Percentiles rank a stretch among this genome's conserved stretches.
Evolutionary conservation across 2,329 filamentous ascomycete species (phyloP).

Genomic region (Aspergillus brunneoviolaceus): DNA sequence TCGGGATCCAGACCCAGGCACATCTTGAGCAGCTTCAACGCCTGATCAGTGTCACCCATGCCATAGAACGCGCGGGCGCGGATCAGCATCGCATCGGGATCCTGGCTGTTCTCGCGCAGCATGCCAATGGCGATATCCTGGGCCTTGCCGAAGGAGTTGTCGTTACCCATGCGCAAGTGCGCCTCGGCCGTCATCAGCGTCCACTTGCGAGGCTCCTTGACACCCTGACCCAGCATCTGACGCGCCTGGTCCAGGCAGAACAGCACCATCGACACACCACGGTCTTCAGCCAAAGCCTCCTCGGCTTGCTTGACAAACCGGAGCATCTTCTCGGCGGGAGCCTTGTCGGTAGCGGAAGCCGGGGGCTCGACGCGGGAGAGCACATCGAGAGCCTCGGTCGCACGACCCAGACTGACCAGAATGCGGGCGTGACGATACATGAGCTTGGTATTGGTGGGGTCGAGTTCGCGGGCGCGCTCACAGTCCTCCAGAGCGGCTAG

Average conservation of each 20-base stretch:
- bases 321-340: slow-evolving; percentile 79
- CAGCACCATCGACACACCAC: slow-evolving; percentile 84
- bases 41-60: slow-evolving; percentile 93
- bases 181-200: slow-evolving; percentile 88
- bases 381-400: slow-evolving; percentile 80
- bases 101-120: slow-evolving; percentile 80
- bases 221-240: slow-evolving; percentile 71
- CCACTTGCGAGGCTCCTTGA: slow-evolving; percentile 86
- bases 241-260: slow-evolving; percentile 91
- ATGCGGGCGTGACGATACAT: slow-evolving; percentile 84
- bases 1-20: slow-evolving; percentile 90
- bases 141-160: slow-evolving; percentile 85
- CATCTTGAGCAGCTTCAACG: slow-evolving; percentile 86
- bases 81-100: slow-evolving; percentile 89
- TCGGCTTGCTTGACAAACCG: slow-evolving; percentile 78
- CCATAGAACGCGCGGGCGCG: slow-evolving; percentile 84
- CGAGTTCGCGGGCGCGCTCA: slow-evolving; percentile 74
- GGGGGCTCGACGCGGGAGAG: slow-evolving; percentile 77
- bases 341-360: slow-evolving; percentile 80
- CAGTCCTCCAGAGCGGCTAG: slow-evolving; percentile 82
- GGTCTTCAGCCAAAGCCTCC: slow-evolving; percentile 70
- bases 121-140: slow-evolving; percentile 89
- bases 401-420: slow-evolving; percentile 81
- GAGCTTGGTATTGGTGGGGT: slow-evolving; percentile 84
- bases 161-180: slow-evolving; percentile 86